Conservation (phyloP, 805 yeast genomes). For the Metschnikowia dekortorum region DNA sequence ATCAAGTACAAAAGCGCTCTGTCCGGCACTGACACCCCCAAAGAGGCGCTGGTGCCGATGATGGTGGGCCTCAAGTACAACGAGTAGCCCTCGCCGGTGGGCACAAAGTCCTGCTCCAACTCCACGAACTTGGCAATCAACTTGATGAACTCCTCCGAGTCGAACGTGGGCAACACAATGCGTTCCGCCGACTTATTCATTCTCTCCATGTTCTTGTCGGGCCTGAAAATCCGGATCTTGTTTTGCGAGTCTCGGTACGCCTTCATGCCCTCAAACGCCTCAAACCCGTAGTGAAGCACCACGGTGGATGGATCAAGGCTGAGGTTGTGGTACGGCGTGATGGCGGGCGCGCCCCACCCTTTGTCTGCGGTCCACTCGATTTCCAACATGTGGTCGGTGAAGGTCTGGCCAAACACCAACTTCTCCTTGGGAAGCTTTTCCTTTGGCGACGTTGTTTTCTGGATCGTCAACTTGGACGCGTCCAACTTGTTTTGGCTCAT, state of each 20-base stretch:
- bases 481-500: slow-evolving; percentile 30
- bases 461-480: slow-evolving; percentile 33
- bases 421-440: slow-evolving; percentile 34
- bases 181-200: slow-evolving; percentile 86
- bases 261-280: slow-evolving; percentile 92
- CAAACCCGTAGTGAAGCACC: slow-evolving; percentile 94
- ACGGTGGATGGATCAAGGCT: slow-evolving; percentile 80
- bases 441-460: slow-evolving; percentile 35
- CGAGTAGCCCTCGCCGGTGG: slow-evolving; percentile 83
- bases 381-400: slow-evolving; percentile 87
- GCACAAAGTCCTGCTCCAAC: slow-evolving; percentile 74
- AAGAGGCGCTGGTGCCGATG: slow-evolving; percentile 85
- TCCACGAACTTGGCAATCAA: slow-evolving; percentile 71
- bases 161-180: slow-evolving; percentile 85
- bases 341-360: slow-evolving; percentile 91
- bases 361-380: slow-evolving; percentile 70
- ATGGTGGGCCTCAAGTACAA: slow-evolving; percentile 91
- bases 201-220: slow-evolving; percentile 87
- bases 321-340: slow-evolving; percentile 77
- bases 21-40: slow-evolving; percentile 83
- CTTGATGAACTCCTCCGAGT: slow-evolving; percentile 69
- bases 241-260: slow-evolving; percentile 63
- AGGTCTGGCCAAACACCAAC: slow-evolving; percentile 44
- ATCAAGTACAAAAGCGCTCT: slow-evolving; percentile 81
- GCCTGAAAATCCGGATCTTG: slow-evolving; percentile 77